Conservation (phyloP, 2,329 filamentous ascomycete species). For the Venturia pyrina region DNA sequence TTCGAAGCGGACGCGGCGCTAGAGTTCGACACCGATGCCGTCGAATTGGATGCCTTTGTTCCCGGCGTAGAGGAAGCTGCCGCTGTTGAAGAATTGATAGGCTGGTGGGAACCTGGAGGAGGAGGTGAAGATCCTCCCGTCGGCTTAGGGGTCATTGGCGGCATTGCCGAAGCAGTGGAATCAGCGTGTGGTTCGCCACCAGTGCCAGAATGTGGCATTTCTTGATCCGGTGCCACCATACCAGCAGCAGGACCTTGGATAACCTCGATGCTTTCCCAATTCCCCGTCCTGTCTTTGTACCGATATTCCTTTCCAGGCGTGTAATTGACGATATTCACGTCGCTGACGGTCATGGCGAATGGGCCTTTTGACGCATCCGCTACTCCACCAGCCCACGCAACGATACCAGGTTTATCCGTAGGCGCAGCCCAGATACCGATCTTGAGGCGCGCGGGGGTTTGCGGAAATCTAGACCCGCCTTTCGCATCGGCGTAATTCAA, state of each 20-base stretch:
- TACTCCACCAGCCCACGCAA: conserved; percentile 56
- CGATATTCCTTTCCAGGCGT: conserved; percentile 40
- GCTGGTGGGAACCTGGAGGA: background rate
- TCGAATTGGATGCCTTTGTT: background rate
- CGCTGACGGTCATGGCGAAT: conserved; percentile 43
- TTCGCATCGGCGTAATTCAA: conserved; percentile 47
- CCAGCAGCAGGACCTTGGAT: conserved; percentile 24
- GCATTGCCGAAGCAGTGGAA: background rate
- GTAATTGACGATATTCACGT: conserved; percentile 42
- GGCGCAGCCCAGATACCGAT: conserved; percentile 37
- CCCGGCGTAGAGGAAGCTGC: background rate
- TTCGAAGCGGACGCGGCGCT: background rate
- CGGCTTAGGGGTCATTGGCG: background rate
- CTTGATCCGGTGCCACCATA: conserved; percentile 26
- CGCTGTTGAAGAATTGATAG: background rate
- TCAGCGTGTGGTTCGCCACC: background rate
- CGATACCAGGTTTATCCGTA: conserved; percentile 43
- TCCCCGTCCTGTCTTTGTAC: conserved; percentile 39
- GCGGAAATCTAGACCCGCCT: conserved; percentile 56
- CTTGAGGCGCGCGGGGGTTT: conserved; percentile 58
- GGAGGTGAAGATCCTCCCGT: background rate
- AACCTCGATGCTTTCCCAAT: conserved; percentile 37
- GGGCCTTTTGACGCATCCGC: conserved; percentile 37
- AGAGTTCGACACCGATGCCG: background rate
- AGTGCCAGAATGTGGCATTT: background rate